These are phyloP conservation scores for Silene vulgaris DNA, from an alignment of 179 eudicot genomes.

Conservation along the genomic window DNA sequence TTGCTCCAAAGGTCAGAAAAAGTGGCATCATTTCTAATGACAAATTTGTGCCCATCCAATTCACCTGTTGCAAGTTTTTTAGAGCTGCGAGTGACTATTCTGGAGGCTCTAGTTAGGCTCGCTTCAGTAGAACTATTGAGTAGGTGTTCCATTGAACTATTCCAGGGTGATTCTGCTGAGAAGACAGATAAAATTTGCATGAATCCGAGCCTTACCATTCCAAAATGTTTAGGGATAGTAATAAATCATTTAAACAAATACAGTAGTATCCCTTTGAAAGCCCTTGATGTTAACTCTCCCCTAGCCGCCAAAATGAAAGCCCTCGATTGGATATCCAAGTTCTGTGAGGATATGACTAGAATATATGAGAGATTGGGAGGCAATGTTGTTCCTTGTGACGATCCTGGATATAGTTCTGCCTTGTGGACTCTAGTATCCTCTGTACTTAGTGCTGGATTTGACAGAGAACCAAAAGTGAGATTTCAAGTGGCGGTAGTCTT, in stretches of 20 bases:
- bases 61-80: constrained; percentile 39
- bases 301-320: constrained; percentile 69
- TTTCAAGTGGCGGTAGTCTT: constrained; percentile 58
- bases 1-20: constrained; percentile 56
- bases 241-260: constrained; percentile 60
- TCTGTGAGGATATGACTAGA: constrained; percentile 47
- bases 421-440: constrained; percentile 55
- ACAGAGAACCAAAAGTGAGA: constrained; percentile 85
- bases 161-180: constrained; percentile 23
- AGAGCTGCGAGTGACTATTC: constrained; percentile 60
- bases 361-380: constrained; percentile 38
- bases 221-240: constrained; percentile 30
- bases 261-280: constrained; percentile 43
- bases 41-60: constrained; percentile 52
- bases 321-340: constrained; percentile 64
- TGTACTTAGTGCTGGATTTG: constrained; percentile 69
- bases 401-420: constrained; percentile 41
- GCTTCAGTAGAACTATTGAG: constrained; percentile 58
- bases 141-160: constrained; percentile 44
- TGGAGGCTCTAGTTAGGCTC: constrained; percentile 54
- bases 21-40: constrained; percentile 41
- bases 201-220: constrained; percentile 17
- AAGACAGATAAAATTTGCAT: constrained; percentile 23
- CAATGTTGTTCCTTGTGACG: constrained; percentile 40
- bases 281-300: constrained; percentile 64